Percentiles rank a stretch among this genome's conserved stretches.
Conservation (phyloP, 2,329 filamentous ascomycete species). For the Cladosporium colombiae region DNA sequence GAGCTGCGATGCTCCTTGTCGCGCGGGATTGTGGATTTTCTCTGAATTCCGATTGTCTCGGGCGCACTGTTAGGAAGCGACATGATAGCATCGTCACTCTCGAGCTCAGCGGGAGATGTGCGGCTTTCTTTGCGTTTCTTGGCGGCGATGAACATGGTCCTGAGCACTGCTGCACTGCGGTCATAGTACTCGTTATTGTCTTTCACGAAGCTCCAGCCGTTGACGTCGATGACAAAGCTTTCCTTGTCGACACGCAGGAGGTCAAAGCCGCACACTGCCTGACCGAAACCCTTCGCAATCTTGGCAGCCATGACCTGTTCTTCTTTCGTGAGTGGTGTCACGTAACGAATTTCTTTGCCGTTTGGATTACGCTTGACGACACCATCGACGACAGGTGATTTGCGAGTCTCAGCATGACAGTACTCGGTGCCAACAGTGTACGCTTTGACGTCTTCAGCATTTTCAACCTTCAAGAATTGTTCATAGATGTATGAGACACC, state of each 20-base stretch:
- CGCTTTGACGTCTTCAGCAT: slow-evolving; percentile 96
- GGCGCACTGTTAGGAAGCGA: slow-evolving; percentile 15
- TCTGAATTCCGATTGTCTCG: slow-evolving; percentile 12
- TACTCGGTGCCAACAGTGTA: slow-evolving; percentile 93
- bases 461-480: slow-evolving; percentile 94
- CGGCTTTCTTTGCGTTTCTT: slow-evolving; percentile 56
- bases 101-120: slow-evolving; percentile 30
- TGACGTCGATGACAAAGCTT: slow-evolving; percentile 98
- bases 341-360: slow-evolving; percentile 94
- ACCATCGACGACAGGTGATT: slow-evolving; percentile 95
- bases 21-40: slow-evolving; percentile 13
- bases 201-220: slow-evolving; percentile 99
- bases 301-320: slow-evolving; percentile 85
- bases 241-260: slow-evolving; percentile 82
- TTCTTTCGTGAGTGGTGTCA: slow-evolving; percentile 77
- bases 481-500: slow-evolving; percentile 92
- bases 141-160: slow-evolving; percentile 84
- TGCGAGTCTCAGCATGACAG: slow-evolving; percentile 95
- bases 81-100: slow-evolving; percentile 23
- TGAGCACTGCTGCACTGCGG: slow-evolving; percentile 80
- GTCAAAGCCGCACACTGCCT: slow-evolving; percentile 94
- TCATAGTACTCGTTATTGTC: slow-evolving; percentile 99
- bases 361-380: slow-evolving; percentile 94
- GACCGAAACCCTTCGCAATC: slow-evolving; percentile 89
- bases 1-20: slow-evolving; percentile 43